These are phyloP conservation scores for Oropetium thomaeum DNA, from an alignment of 176 grass and related monocot genomes.

Conservation along the genomic window DNA sequence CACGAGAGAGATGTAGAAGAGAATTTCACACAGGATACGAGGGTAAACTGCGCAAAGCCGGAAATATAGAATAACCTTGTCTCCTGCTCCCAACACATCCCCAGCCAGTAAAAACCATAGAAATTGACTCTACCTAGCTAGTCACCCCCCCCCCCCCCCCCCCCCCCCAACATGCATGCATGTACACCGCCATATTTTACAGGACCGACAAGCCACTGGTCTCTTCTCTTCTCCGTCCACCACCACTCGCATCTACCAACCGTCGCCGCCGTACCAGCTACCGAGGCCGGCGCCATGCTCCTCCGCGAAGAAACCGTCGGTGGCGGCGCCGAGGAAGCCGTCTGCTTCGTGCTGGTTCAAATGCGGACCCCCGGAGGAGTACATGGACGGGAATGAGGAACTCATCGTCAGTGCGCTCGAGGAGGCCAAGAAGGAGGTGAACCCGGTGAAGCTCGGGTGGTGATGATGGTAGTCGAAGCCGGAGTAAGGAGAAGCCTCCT, in stretches of 20 bases:
- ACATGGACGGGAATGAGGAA: conserved; percentile 37
- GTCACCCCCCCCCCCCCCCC: too few relatives aligned
- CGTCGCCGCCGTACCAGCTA: conserved; percentile 44
- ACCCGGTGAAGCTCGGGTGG: conserved; percentile 26
- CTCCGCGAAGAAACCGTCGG: conserved; percentile 26
- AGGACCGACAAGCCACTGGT: not conserved
- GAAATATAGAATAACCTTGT: not conserved
- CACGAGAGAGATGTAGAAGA: not conserved
- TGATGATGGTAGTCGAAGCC: conserved; percentile 13
- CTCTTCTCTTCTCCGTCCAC: not conserved
- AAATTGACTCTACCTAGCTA: conserved; percentile 37
- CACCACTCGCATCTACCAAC: conserved; percentile 23
- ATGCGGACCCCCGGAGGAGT: conserved; percentile 8
- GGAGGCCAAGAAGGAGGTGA: conserved; percentile 37
- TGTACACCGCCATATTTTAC: conserved; percentile 37
- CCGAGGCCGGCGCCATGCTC: conserved; percentile 21
- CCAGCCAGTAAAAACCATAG: conserved; percentile 28
- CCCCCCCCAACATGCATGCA: conserved; percentile 24
- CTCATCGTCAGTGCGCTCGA: conserved; percentile 6
- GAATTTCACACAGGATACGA: not conserved
- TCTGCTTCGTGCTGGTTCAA: conserved; percentile 22
- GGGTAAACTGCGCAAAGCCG: not conserved
- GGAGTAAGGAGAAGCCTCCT: conserved; percentile 44
- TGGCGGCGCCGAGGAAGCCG: conserved; percentile 11
- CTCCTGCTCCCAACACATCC: not conserved